Percentiles rank a stretch among this genome's conserved stretches.
Evolutionary conservation across 768 basidiomycete species (phyloP).

Genomic region (Gymnopilus junonius): DNA sequence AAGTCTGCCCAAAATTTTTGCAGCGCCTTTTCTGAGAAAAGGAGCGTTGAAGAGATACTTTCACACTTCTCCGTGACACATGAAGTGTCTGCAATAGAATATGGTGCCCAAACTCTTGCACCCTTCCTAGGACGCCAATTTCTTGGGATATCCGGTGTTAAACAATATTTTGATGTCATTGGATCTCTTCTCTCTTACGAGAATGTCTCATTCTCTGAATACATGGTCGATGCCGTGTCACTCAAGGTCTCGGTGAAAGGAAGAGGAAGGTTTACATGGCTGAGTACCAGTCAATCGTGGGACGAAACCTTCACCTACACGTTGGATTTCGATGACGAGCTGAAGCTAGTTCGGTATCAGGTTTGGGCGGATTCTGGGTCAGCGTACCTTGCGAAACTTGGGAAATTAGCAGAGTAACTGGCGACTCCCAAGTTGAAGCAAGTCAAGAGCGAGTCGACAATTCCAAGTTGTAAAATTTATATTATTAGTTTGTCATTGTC

Average conservation of each 20-base stretch:
- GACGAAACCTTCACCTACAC: conserved; percentile 64
- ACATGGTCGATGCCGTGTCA: conserved; percentile 53
- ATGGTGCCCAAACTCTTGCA: conserved; percentile 56
- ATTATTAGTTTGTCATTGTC: too few relatives aligned
- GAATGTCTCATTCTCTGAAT: conserved; percentile 57
- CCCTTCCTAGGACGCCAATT: conserved; percentile 65
- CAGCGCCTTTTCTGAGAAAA: conserved; percentile 51
- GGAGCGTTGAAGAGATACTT: conserved; percentile 45
- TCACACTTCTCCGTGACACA: conserved; percentile 53
- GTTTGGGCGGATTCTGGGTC: conserved; percentile 75
- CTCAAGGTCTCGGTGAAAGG: conserved; percentile 61
- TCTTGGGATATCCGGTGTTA: conserved; percentile 44
- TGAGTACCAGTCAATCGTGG: conserved; percentile 56
- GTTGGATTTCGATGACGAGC: conserved; percentile 61
- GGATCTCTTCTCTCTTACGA: conserved; percentile 51
- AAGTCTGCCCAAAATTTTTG: conserved; percentile 53
- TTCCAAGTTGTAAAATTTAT: too few relatives aligned
- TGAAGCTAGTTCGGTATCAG: conserved; percentile 62
- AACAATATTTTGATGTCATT: conserved; percentile 55
- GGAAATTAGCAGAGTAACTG: neutral
- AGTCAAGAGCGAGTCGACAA: too few relatives aligned
- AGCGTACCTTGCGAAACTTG: conserved; percentile 55
- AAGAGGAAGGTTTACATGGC: conserved; percentile 60
- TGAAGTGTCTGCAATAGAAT: conserved; percentile 51
- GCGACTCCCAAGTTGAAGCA: too few relatives aligned